Percentiles rank a stretch among this genome's conserved stretches.
These are phyloP conservation scores for Tetrahymena malaccensis DNA, from an alignment of 73 alveolate genomes.

Conservation along the genomic window DNA sequence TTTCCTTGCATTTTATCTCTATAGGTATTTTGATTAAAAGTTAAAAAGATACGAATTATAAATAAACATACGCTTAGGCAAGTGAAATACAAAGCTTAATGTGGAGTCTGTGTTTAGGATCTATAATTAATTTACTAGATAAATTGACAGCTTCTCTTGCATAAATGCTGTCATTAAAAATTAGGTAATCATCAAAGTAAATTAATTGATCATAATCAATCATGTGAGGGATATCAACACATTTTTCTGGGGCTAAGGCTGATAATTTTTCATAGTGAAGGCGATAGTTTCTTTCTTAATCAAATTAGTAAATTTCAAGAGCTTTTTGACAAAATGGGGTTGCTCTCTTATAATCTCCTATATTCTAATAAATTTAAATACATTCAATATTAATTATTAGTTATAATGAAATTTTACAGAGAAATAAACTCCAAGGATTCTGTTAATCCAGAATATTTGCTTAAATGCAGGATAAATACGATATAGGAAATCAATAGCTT, in stretches of 20 bases:
- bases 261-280: neutral
- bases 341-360: neutral
- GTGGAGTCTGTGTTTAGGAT: neutral
- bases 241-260: neutral
- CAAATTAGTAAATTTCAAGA: neutral
- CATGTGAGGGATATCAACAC: neutral
- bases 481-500: neutral
- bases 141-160: neutral
- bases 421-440: neutral
- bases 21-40: neutral
- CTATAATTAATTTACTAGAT: neutral
- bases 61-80: neutral
- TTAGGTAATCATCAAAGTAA: neutral
- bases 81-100: neutral
- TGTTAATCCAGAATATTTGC: neutral
- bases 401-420: neutral
- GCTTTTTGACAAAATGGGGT: neutral
- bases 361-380: neutral
- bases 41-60: too few relatives aligned
- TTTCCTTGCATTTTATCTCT: neutral
- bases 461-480: neutral
- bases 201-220: neutral
- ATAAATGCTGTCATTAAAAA: neutral
- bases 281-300: neutral
- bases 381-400: neutral